Conservation (phyloP, 768 basidiomycete species). For the Tylopilus rubrobrunneus region DNA sequence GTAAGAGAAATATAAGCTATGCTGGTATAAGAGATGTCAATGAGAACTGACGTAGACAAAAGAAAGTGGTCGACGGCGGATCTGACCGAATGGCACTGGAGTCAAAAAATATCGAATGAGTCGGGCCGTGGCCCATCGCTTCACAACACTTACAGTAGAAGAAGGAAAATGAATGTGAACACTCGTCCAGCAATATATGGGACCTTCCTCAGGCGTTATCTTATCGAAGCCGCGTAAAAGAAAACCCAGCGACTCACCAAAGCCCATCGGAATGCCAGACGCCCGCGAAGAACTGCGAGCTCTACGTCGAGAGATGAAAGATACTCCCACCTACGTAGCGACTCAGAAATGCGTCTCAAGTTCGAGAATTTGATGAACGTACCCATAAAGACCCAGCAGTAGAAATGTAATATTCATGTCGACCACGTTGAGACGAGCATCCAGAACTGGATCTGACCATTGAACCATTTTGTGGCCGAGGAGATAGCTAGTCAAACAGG, state of each 20-base stretch:
- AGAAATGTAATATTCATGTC: conserved; percentile 13
- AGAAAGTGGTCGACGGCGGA: neutral
- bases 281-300: conserved; percentile 20
- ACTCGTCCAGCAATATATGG: conserved; percentile 24
- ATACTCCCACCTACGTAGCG: conserved; percentile 24
- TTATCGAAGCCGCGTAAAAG: neutral
- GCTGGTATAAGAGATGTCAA: neutral
- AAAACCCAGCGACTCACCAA: conserved; percentile 13
- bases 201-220: conserved; percentile 9
- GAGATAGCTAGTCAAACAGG: neutral
- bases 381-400: conserved; percentile 24
- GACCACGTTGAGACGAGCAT: neutral
- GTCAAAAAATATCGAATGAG: neutral
- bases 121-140: neutral
- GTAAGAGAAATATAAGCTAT: neutral
- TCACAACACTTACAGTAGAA: conserved; percentile 12
- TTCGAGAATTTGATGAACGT: neutral
- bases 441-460: conserved; percentile 12
- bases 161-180: conserved; percentile 12
- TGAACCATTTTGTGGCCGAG: conserved; percentile 15
- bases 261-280: conserved; percentile 24
- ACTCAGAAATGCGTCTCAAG: neutral
- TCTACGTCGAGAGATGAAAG: conserved; percentile 18
- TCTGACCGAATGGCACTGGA: conserved; percentile 5
- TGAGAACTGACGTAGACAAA: conserved; percentile 20